A percentile compares a stretch with the other conserved stretches of the same genome.
phyloP scores from a whole-genome alignment of 768 basidiomycete genomes.

The Rhizopogon rudus region DNA sequence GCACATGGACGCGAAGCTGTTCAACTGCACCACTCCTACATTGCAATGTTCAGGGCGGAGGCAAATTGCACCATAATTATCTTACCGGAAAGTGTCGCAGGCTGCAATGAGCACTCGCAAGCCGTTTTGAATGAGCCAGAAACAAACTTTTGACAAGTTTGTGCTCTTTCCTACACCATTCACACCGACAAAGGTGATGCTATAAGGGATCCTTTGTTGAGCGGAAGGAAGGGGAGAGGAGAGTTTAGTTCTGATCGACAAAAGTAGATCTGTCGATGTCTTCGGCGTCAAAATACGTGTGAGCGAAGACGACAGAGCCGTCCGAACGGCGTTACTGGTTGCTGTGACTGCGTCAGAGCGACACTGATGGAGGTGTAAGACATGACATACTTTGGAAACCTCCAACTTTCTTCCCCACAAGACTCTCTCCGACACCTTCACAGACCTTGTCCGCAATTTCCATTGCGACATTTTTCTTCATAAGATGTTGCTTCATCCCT shows the following conservation, averaged over 20 bases:
- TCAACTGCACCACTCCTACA: constrained; percentile 92
- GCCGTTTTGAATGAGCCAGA: constrained; percentile 97
- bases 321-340: constrained; percentile 77
- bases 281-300: constrained; percentile 95
- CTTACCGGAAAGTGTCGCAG: constrained; percentile 92
- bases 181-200: constrained; percentile 95
- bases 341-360: constrained; percentile 39
- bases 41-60: neutral
- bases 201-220: constrained; percentile 81
- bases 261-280: constrained; percentile 91
- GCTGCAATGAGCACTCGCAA: constrained; percentile 93
- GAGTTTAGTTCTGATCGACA: constrained; percentile 88
- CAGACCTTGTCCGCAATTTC: constrained; percentile 94
- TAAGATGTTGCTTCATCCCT: constrained; percentile 96
- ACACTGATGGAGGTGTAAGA: neutral
- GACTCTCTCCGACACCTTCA: constrained; percentile 84
- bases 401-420: constrained; percentile 89
- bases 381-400: constrained; percentile 74
- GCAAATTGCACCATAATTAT: neutral
- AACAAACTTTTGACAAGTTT: constrained; percentile 96
- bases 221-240: constrained; percentile 68
- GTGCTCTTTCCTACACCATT: constrained; percentile 99
- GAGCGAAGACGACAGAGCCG: constrained; percentile 79
- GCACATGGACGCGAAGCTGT: constrained; percentile 93
- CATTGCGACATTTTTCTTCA: constrained; percentile 98